Base-by-base conservation (phyloP, 805 yeast genomes). In the Wickerhamomyces strasburgensis region DNA sequence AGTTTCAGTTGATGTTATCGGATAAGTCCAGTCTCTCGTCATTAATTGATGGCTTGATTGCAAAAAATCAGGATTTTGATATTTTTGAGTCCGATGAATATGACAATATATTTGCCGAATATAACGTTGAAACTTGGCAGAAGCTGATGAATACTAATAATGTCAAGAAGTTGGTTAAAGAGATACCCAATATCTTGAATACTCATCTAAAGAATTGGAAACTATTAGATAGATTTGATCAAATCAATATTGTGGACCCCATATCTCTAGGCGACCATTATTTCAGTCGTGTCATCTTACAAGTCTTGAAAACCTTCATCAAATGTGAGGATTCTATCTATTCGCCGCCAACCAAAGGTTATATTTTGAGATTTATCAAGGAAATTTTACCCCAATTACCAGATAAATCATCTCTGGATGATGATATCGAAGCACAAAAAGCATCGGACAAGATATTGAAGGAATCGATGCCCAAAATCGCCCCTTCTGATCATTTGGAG, bases 211-310 rank as follows among this genome's bases (percentile, higher is more conserved):
- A 31, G 19, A 9, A 31, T 5, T 38, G 38, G 38, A 33, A 44
- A 17, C 19, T 39, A 3, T 11, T 39, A 5, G 24, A 36, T 11
- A 34, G 27, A n/a, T 45, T 27, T 18, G 36, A 40, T n/a, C 21
- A 26, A 10, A 29, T 49, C 14, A 38, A 39, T 14, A 35, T 49
- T 3, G 43, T 47, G 5, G 54, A 49, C 27, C 37, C 43, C 5
- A 32, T 49, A 19, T 43, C 47, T 2, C 15, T 49, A 17, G 39
- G 46, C 5, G 43, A 42, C 19, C 54, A 49, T 25, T 46, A 45
- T 30, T 47, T 49, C 21, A 25, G 33, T 2, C 25, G 40, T 7
- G 17, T 43, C 5, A 29, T 39, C 2, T 16, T 37, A 1, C 42
- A 43, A 27, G 36, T 41, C 3, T 9, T 48, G 16, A 39, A 36